Evolutionary conservation across 1,284 basidiomycete species (phyloP), one percentile per base, ranked within the genome.

Genomic region (Marasmius tenuissimus): DNA sequence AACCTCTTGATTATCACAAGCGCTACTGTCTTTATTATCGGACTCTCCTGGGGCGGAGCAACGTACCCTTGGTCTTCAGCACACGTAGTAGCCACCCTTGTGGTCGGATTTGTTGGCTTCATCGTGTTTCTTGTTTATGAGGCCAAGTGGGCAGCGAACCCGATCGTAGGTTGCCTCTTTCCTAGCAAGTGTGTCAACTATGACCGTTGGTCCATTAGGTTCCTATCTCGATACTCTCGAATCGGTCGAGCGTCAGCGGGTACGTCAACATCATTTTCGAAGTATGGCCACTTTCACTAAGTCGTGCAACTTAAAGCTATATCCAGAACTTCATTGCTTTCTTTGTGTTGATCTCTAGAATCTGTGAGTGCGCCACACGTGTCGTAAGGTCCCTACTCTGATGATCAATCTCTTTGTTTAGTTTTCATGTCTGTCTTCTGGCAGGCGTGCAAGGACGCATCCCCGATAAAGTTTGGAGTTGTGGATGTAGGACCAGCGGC

Each of bases 371-470:
- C 50, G 11, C 18, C 20, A 22, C 18, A n/a, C n/a, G n/a, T n/a
- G n/a, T n/a, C 56, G 38, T 11, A n/a, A 20, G 27, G 34, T 3
- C 14, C 45, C 34, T 10, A 49, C 12, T 47, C 37, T 10, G 20
- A 27, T 18, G 3, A 16, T 27, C 34, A 40, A 27, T 16, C 14
- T 2, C 16, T 52, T n/a, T 53, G n/a, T n/a, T n/a, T 48, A 72
- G 72, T 72, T 58, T 75, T 69, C 38, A 20, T 73, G 37, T 77
- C 78, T 0, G 75, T 77, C 0, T 85, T 81, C 67, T 83, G 79
- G 65, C 82, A 85, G 69, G 78, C 75, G 3, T 77, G 78, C 63
- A 76, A 77, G 52, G 75, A 73, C 10, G 75, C 77, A 4, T 75
- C 75, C 1, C 77, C 83, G 0, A 71, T 78, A 18, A 65, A 67